These are phyloP conservation scores for Lignosus rhinocerotis DNA, from an alignment of 1,284 basidiomycete genomes.

Conservation along the genomic window DNA sequence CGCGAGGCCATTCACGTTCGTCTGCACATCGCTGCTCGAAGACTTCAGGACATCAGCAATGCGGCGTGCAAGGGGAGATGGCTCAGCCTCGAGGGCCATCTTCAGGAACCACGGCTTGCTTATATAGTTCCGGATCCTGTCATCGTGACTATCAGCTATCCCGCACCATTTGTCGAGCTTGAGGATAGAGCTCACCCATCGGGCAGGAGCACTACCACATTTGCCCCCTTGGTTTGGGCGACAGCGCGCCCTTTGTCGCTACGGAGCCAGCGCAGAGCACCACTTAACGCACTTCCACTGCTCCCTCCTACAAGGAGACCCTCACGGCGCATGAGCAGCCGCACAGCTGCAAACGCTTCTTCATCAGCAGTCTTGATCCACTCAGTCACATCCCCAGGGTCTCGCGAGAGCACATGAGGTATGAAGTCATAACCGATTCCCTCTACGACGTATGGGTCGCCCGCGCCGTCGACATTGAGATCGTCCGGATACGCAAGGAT, in stretches of 20 bases:
- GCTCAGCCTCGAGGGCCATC: slow-evolving; percentile 57
- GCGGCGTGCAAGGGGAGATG: slow-evolving; percentile 48
- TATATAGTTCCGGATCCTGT: slow-evolving; percentile 93
- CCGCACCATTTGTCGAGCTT: not conserved
- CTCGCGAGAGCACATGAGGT: slow-evolving; percentile 75
- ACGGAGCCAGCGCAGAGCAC: slow-evolving; percentile 78
- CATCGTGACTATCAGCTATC: not conserved
- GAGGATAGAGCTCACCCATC: slow-evolving; percentile 72
- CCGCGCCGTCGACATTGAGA: slow-evolving; percentile 47
- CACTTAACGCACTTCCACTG: slow-evolving; percentile 83
- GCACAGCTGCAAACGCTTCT: slow-evolving; percentile 78
- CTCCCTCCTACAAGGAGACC: slow-evolving; percentile 92
- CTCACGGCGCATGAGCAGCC: slow-evolving; percentile 82
- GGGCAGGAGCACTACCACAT: slow-evolving; percentile 88
- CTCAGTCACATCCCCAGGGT: slow-evolving; percentile 53
- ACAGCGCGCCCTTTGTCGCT: slow-evolving; percentile 66
- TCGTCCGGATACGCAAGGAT: slow-evolving; percentile 76
- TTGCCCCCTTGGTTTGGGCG: slow-evolving; percentile 72
- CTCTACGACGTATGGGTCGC: slow-evolving; percentile 79
- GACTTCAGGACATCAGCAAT: slow-evolving; percentile 47
- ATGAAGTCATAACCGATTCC: slow-evolving; percentile 96
- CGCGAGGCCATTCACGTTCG: slow-evolving; percentile 21
- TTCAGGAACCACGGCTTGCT: slow-evolving; percentile 87
- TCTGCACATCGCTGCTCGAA: slow-evolving; percentile 14
- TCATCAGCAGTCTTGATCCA: slow-evolving; percentile 91